Evolutionary conservation across 495 filamentous ascomycete species (phyloP).

Genomic region (Massariosphaeria phaeospora): DNA sequence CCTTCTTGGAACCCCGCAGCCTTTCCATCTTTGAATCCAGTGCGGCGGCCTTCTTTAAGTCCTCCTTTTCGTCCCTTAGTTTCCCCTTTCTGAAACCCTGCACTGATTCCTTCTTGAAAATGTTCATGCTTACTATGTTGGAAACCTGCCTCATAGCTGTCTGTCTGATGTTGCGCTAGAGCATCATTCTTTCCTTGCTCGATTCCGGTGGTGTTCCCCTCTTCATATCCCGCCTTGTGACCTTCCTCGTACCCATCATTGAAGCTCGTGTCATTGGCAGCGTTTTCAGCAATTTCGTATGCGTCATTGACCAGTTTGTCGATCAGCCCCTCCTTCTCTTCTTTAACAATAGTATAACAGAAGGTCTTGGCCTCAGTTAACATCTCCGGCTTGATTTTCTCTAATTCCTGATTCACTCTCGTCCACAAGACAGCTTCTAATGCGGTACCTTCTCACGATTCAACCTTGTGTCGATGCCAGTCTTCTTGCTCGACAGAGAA

Average conservation of each 20-base stretch:
- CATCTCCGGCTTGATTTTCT: neutral
- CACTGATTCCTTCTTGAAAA: neutral
- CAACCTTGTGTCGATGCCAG: neutral
- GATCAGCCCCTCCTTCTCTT: neutral
- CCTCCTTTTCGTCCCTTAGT: neutral
- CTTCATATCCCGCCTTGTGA: neutral
- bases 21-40: neutral
- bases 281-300: neutral
- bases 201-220: neutral
- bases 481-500: neutral
- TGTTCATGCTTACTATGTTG: too few species aligned
- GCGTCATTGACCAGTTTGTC: neutral
- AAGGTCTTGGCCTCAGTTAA: neutral
- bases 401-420: neutral
- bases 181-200: too few species aligned
- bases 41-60: neutral
- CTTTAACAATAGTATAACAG: neutral
- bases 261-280: too few species aligned
- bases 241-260: neutral
- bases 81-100: too few species aligned
- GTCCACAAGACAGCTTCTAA: neutral
- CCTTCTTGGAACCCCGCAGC: neutral
- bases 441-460: neutral
- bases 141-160: too few species aligned
- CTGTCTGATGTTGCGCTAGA: too few species aligned